Evolutionary conservation across 139 green algal genomes (phyloP), one percentile per base, ranked within the genome.

Genomic region (Picochlorum costavermella): DNA sequence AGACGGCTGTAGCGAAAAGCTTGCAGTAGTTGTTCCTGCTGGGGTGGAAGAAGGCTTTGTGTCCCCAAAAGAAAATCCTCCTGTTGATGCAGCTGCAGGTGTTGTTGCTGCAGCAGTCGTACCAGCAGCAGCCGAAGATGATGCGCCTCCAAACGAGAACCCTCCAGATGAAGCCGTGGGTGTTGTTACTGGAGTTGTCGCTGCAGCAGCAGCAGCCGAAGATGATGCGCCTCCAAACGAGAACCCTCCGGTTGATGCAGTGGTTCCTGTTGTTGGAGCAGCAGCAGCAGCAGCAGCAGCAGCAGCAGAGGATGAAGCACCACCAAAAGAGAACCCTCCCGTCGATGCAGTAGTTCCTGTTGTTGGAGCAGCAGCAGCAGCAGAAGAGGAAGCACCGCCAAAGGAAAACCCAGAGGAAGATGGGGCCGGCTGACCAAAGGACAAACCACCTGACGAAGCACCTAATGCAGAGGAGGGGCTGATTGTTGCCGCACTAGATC

Each of bases 331-430:
- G 8, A 59, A 59, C 17, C 17, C 23, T 29, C 14, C 14, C 28
- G 36, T 62, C 46, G 23, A 49, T 25, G 63, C 26, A 4, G 46
- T 10, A 46, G 48, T 59, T 10, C 45, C 63, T 64, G 60, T 45
- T 11, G n/a, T 13, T 8, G 28, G 11, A n/a, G n/a, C n/a, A n/a
- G n/a, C n/a, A n/a, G n/a, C n/a, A n/a, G n/a, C n/a, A n/a, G n/a
- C n/a, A n/a, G n/a, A n/a, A n/a, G n/a, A 23, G 20, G 20, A 23
- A 23, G 61, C 30, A 12, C 49, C 53, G 1, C 61, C 69, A 65
- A 70, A 69, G 31, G 23, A 20, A 65, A 64, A 64, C 14, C 23
- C 29, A 33, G 64, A 49, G 23, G 61, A 50, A 6, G 61, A 67
- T 26, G 61, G 36, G 13, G 31, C 17, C 23, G 50, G 6, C 16